A percentile compares a stretch with the other conserved stretches of the same genome.
These are phyloP conservation scores for Phytophthora pisi DNA, from an alignment of 352 stramenopile genomes.

Conservation along the genomic window DNA sequence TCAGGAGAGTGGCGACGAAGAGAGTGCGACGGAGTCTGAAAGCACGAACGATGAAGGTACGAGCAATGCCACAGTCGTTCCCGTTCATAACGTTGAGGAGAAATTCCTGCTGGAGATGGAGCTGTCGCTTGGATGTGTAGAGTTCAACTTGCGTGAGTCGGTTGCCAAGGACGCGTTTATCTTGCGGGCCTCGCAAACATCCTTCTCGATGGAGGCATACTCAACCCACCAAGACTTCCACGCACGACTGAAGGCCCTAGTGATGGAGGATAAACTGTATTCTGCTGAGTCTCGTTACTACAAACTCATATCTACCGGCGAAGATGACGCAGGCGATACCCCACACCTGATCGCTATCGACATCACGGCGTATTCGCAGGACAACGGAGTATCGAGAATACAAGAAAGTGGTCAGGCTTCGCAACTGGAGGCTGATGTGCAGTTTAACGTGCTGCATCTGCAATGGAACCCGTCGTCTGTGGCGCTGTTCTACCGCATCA, in stretches of 20 bases:
- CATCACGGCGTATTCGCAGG: conserved; percentile 43
- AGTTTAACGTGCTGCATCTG: conserved; percentile 76
- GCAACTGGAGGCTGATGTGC: conserved; percentile 57
- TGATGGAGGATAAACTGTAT: conserved; percentile 80
- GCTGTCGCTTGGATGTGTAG: conserved; percentile 55
- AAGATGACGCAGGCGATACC: conserved; percentile 24
- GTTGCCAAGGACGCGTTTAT: conserved; percentile 56
- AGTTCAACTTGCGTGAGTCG: conserved; percentile 61
- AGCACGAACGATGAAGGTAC: conserved; percentile 17
- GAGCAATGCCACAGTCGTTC: not conserved
- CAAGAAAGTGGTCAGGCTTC: conserved; percentile 10
- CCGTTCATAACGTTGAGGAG: conserved; percentile 20
- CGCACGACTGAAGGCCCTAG: conserved; percentile 54
- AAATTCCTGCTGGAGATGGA: conserved; percentile 60
- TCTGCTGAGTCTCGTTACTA: conserved; percentile 51
- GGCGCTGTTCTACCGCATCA: conserved; percentile 72
- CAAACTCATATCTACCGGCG: conserved; percentile 71
- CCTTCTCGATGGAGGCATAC: conserved; percentile 52
- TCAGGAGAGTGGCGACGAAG: conserved; percentile 22
- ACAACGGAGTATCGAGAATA: conserved; percentile 10
- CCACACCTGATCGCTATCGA: conserved; percentile 59
- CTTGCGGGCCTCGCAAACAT: conserved; percentile 51
- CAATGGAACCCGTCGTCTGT: conserved; percentile 90
- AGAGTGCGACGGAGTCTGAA: conserved; percentile 20
- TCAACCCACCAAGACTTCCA: conserved; percentile 54